Conservation (phyloP, 2,329 filamentous ascomycete genomes). For the Exophiala aquamarina region DNA sequence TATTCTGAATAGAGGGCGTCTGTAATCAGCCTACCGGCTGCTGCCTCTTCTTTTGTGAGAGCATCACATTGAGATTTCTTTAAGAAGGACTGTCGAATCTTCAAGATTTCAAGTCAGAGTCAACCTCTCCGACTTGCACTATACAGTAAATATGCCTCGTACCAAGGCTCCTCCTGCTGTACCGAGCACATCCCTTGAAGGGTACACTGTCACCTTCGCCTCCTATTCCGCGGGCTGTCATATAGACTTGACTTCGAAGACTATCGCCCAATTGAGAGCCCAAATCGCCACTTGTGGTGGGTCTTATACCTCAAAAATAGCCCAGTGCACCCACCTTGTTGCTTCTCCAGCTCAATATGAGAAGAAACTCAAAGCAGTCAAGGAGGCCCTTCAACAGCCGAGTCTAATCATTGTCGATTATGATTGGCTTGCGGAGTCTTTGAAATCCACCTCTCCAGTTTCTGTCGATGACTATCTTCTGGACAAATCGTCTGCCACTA, state of each 20-base stretch:
- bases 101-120: too few species aligned
- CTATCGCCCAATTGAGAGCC: constrained; percentile 27
- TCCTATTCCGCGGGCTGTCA: constrained; percentile 8
- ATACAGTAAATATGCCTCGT: constrained; percentile 14
- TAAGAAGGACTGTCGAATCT: too few species aligned
- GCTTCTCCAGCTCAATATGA: constrained; percentile 38
- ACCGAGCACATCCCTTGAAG: constrained; percentile 6
- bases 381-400: constrained; percentile 4
- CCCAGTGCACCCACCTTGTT: constrained; percentile 40
- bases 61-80: too few species aligned
- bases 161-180: constrained; percentile 8
- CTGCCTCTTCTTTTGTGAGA: too few species aligned
- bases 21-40: too few species aligned
- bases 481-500: background rate
- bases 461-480: constrained; percentile 10
- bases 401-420: constrained; percentile 9
- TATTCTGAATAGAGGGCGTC: too few species aligned
- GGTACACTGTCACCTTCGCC: constrained; percentile 15
- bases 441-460: constrained; percentile 10
- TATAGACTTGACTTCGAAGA: constrained; percentile 10
- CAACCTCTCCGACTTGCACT: background rate
- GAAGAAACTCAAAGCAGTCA: constrained; percentile 26
- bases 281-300: constrained; percentile 38
- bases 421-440: constrained; percentile 18
- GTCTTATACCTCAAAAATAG: constrained; percentile 33